A percentile compares a stretch with the other conserved stretches of the same genome.
Evolutionary conservation across 805 yeast species (phyloP).

Genomic region (Komagataella mondaviorum): DNA sequence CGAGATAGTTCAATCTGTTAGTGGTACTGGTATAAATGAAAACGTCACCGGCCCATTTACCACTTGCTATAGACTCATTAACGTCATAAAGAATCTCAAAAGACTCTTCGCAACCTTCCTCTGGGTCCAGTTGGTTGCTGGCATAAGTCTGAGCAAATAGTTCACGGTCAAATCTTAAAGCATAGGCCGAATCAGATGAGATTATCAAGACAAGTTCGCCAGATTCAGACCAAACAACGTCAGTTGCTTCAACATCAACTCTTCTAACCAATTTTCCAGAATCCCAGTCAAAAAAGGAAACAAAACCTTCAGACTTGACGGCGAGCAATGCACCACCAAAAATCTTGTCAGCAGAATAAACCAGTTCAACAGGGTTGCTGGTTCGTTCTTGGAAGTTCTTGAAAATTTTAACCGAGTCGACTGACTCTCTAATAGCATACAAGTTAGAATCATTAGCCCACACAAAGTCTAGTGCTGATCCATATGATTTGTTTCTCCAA

Average conservation of each 20-base stretch:
- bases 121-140: constrained; percentile 46
- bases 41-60: constrained; percentile 96
- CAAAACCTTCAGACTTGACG: constrained; percentile 70
- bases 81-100: constrained; percentile 79
- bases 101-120: constrained; percentile 81
- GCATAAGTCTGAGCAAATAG: constrained; percentile 49
- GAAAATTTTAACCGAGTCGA: constrained; percentile 52
- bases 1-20: constrained; percentile 84
- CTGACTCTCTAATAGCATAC: constrained; percentile 70
- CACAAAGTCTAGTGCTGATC: constrained; percentile 78
- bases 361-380: constrained; percentile 46
- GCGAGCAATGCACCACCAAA: constrained; percentile 86
- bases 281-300: constrained; percentile 92
- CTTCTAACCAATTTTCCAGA: constrained; percentile 72
- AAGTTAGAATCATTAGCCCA: constrained; percentile 91
- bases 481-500: constrained; percentile 94
- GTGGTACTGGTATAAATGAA: constrained; percentile 81
- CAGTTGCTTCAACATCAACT: constrained; percentile 75
- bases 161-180: constrained; percentile 61
- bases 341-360: constrained; percentile 65
- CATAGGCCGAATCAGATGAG: constrained; percentile 60
- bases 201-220: constrained; percentile 79
- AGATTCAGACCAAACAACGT: constrained; percentile 84
- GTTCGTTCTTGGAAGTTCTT: constrained; percentile 77
- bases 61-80: constrained; percentile 70